Conservation (phyloP, 208 protist genomes). For the Porcisia deanei region DNA sequence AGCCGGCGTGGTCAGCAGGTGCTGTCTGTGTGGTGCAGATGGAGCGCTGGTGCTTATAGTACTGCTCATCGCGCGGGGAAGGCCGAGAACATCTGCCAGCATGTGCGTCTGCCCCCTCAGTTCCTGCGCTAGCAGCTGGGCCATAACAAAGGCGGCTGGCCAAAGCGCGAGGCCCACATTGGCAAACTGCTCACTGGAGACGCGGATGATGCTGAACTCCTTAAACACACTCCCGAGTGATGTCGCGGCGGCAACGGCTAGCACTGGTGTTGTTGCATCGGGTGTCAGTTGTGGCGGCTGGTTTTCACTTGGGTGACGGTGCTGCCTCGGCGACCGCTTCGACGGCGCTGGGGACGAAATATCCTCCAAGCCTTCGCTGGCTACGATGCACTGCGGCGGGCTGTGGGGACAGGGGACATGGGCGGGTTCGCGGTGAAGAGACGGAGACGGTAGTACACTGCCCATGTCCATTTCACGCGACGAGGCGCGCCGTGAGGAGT, state of each 20-base stretch:
- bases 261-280: neutral
- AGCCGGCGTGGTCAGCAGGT: neutral
- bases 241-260: slow-evolving; percentile 4
- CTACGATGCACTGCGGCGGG: neutral
- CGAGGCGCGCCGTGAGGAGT: neutral
- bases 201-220: slow-evolving; percentile 54
- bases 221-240: slow-evolving; percentile 4
- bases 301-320: neutral
- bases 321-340: neutral
- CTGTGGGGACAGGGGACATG: neutral
- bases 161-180: slow-evolving; percentile 84
- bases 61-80: slow-evolving; percentile 8
- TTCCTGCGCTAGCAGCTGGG: slow-evolving; percentile 73
- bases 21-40: slow-evolving; percentile 2
- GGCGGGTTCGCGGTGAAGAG: neutral
- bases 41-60: neutral
- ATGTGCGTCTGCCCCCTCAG: slow-evolving; percentile 39
- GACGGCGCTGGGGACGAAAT: slow-evolving; percentile 1
- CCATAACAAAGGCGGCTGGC: slow-evolving; percentile 77
- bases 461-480: neutral
- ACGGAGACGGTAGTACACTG: neutral
- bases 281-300: neutral
- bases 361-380: neutral
- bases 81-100: slow-evolving; percentile 34
- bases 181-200: slow-evolving; percentile 61